Evolutionary conservation across 2,329 filamentous ascomycete species (phyloP), one percentile per base, ranked within the genome.

Genomic region (Moelleriella libera): DNA sequence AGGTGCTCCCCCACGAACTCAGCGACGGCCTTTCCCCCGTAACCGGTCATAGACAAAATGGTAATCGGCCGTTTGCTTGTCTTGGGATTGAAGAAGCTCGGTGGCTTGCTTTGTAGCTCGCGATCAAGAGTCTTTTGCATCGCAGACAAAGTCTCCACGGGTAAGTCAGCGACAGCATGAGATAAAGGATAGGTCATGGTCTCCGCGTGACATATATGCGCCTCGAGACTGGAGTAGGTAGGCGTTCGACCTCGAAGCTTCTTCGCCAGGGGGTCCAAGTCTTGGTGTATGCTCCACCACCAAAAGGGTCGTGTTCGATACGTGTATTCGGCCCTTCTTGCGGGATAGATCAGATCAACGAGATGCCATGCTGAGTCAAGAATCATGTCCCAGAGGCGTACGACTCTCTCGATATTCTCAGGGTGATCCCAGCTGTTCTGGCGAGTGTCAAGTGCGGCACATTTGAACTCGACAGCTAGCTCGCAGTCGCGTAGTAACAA

Each of bases 1-100:
- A 83, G 66, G 45, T 77, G 72, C 50, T 77, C 71, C 2, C 89
- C 75, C n/a, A 85, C 66, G 12, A 63, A 58, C 46, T 64, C 55
- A n/a, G 63, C 57, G 48, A 68, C 61, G 1, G 62, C 59, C 41
- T 60, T 63, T 1, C 66, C 66, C 9, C 62, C 57, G 44, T 66
- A 68, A 0, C 66, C 65, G 12, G 63, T 63, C 46, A 63, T 57
- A 5, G 63, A 60, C 9, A 68, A 51, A 11, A 69, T 53, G 7
- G 59, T 63, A 21, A 69, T 62, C 30, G 67, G 66, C 28, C 66
- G 60, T 52, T 63, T 66, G 21, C 60, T 54, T 1, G 52, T 56
- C 51, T 56, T 64, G 6, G 61, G 52, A 29, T 65, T 61, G 45
- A 63, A 60, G 4, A 50, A 53, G 11, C 54, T 43, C 5, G 64